Percentiles rank a stretch among this genome's conserved stretches.
Evolutionary conservation across 257 asterid species (phyloP).

Genomic region (Avicennia marina): DNA sequence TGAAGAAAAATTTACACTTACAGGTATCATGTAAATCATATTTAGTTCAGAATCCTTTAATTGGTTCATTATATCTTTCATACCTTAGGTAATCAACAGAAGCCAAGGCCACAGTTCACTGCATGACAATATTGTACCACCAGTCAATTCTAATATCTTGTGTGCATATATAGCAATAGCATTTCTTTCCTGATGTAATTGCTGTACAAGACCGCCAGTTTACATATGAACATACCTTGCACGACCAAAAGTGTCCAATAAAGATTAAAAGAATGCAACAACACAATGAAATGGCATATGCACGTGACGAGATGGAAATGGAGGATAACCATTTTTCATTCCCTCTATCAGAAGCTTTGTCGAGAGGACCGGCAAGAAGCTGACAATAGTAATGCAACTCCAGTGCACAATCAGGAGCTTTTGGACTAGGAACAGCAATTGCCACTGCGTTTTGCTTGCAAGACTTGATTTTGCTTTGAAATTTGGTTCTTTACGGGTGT

Average conservation of each 20-base stretch:
- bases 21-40: no score
- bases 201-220: conserved; percentile 1
- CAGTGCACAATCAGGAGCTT: no score
- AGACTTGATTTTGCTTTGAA: conserved; percentile 42
- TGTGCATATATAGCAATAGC: not conserved
- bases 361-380: conserved; percentile 3
- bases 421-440: conserved; percentile 60
- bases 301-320: conserved; percentile 1
- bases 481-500: conserved; percentile 66
- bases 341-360: not conserved
- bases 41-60: no score
- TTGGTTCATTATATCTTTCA: no score
- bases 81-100: no score
- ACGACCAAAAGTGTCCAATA: not conserved
- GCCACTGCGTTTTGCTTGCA: conserved; percentile 4
- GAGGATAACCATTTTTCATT: not conserved
- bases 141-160: not conserved
- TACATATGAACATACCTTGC: conserved; percentile 6
- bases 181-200: not conserved
- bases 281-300: conserved; percentile 13
- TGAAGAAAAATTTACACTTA: no score
- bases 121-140: not conserved
- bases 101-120: no score
- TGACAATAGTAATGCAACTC: no score
- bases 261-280: conserved; percentile 23